Evolutionary conservation across 2,329 filamentous ascomycete species (phyloP).

Genomic region (Cladosporium sp.): DNA sequence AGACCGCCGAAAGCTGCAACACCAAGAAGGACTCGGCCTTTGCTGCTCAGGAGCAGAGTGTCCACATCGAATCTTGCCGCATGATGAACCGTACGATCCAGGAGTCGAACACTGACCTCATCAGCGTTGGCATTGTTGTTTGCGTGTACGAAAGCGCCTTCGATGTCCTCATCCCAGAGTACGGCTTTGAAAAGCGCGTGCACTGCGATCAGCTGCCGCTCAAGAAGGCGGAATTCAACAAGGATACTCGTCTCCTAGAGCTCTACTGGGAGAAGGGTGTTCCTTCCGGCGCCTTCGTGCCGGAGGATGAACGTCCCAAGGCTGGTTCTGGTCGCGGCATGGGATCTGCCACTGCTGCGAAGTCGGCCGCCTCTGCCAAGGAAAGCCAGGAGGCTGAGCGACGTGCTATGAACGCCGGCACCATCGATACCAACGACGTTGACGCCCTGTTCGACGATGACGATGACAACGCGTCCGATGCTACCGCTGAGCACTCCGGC

Average conservation of each 20-base stretch:
- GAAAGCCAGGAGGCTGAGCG: slow-evolving; percentile 87
- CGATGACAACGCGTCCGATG: slow-evolving; percentile 77
- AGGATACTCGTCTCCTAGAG: slow-evolving; percentile 89
- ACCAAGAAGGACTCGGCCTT: slow-evolving; percentile 98
- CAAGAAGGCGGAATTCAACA: slow-evolving; percentile 98
- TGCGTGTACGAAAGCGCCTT: slow-evolving; percentile 99
- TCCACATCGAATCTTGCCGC: slow-evolving; percentile 95
- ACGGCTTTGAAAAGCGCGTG: slow-evolving; percentile 97
- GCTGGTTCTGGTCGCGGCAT: slow-evolving; percentile 55
- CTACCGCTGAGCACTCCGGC: slow-evolving; percentile 75
- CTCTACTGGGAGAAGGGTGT: slow-evolving; percentile 99
- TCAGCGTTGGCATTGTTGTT: slow-evolving; percentile 91
- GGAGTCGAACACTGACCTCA: slow-evolving; percentile 81
- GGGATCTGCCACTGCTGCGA: slow-evolving; percentile 62
- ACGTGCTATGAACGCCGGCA: slow-evolving; percentile 90
- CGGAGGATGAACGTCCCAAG: slow-evolving; percentile 93
- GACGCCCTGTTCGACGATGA: slow-evolving; percentile 96
- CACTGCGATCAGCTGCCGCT: slow-evolving; percentile 96
- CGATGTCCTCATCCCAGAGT: slow-evolving; percentile 95
- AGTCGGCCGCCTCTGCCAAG: slow-evolving; percentile 76
- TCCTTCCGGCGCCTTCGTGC: slow-evolving; percentile 89
- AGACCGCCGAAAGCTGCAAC: slow-evolving; percentile 93
- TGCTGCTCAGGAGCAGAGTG: slow-evolving; percentile 95
- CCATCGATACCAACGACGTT: slow-evolving; percentile 85
- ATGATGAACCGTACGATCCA: slow-evolving; percentile 89